Evolutionary conservation across 2,329 filamentous ascomycete genomes (phyloP).

Genomic region (Fusarium aywerte): DNA sequence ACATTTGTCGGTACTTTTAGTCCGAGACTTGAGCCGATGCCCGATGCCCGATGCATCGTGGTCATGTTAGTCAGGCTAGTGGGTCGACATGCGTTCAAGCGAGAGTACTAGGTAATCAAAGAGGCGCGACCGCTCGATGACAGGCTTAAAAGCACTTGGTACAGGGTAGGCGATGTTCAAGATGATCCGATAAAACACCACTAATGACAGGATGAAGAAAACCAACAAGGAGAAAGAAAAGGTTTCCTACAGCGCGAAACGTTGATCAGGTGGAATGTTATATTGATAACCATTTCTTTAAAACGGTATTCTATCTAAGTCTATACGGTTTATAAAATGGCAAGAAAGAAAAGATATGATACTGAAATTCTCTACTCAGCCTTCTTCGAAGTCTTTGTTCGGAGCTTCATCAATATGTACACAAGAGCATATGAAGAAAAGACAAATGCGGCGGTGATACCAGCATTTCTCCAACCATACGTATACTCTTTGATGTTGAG

Average conservation of each 20-base stretch:
- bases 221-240: too few species aligned
- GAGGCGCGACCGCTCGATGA: too few species aligned
- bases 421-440: conserved; percentile 63
- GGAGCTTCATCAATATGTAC: conserved; percentile 59
- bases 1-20: background rate
- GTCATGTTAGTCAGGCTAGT: background rate
- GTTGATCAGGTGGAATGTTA: background rate
- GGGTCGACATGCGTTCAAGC: background rate
- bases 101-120: background rate
- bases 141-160: too few species aligned
- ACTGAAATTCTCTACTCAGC: conserved; percentile 46
- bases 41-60: conserved; percentile 9
- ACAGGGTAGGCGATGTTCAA: background rate
- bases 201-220: too few species aligned
- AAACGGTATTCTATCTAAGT: background rate
- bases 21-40: conserved; percentile 15
- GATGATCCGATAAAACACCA: too few species aligned
- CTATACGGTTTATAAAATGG: conserved; percentile 1
- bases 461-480: conserved; percentile 75
- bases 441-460: conserved; percentile 66
- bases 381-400: conserved; percentile 61
- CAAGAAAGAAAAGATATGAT: background rate
- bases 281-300: background rate
- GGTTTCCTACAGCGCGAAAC: too few species aligned
- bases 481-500: conserved; percentile 70